phyloP scores from a whole-genome alignment of 2,329 filamentous ascomycete genomes.

The Fusarium mangiferae region DNA sequence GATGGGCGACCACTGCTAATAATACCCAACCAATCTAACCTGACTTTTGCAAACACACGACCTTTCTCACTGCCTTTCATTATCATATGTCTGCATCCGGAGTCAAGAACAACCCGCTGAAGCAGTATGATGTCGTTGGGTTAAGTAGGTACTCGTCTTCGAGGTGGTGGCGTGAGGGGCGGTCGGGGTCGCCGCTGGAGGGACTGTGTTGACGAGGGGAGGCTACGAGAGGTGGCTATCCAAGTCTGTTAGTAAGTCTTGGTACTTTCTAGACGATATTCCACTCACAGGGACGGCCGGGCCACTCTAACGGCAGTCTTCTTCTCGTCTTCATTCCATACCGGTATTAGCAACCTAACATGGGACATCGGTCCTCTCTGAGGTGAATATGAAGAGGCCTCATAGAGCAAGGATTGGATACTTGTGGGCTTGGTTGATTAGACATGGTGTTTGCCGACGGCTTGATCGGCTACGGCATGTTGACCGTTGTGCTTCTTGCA shows the following conservation, averaged over 20 bases:
- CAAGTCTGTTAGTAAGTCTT: too few relatives aligned
- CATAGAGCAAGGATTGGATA: background rate
- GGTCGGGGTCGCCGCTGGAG: background rate
- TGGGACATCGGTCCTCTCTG: background rate
- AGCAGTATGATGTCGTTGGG: too few relatives aligned
- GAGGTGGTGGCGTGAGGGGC: background rate
- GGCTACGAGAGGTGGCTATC: background rate
- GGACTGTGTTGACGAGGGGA: too few relatives aligned
- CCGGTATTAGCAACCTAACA: fast-evolving
- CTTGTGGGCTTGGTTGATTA: background rate
- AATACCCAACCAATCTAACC: background rate
- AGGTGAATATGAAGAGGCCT: background rate
- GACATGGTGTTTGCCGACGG: background rate
- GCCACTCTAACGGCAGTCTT: background rate
- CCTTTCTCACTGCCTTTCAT: background rate
- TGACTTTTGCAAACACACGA: background rate
- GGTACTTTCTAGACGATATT: background rate
- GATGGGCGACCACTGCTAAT: background rate
- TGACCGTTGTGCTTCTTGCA: background rate
- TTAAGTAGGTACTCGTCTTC: background rate
- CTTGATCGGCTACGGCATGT: background rate
- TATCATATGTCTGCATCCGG: fast-evolving
- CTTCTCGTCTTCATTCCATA: background rate
- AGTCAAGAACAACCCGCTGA: background rate
- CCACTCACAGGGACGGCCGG: background rate